Conservation (phyloP, 2,329 filamentous ascomycete genomes). For the Aspergillus arachidicola region DNA sequence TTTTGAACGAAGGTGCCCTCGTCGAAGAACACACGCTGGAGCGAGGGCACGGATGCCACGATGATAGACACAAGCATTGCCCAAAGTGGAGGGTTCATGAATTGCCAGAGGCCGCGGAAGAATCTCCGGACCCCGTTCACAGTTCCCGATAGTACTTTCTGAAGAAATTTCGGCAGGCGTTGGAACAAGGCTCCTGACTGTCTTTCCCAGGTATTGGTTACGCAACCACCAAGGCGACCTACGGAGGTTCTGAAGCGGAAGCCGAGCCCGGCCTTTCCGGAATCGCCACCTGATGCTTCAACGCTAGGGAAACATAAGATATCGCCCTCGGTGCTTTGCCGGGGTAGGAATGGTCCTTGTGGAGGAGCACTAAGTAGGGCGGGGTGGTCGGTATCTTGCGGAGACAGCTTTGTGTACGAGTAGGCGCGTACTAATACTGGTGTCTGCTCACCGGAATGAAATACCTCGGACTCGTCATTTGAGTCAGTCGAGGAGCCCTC, state of each 20-base stretch:
- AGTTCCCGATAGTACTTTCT: conserved; percentile 51
- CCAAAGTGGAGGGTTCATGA: conserved; percentile 98
- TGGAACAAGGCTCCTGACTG: conserved; percentile 44
- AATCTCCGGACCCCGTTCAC: conserved; percentile 53
- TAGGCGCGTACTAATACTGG: conserved; percentile 38
- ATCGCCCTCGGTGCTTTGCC: conserved; percentile 51
- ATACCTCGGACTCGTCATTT: conserved; percentile 23
- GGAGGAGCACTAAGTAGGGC: conserved; percentile 36
- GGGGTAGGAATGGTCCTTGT: conserved; percentile 37
- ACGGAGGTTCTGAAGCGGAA: conserved; percentile 31
- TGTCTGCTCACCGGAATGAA: conserved; percentile 44
- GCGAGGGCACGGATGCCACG: conserved; percentile 79
- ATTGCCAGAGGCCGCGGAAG: conserved; percentile 74
- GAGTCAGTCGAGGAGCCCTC: conserved; percentile 16
- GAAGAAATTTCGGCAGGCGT: conserved; percentile 55
- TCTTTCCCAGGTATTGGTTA: conserved; percentile 24
- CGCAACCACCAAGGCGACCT: conserved; percentile 20
- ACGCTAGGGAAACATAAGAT: conserved; percentile 62
- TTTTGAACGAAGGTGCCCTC: conserved; percentile 89
- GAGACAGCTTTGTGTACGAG: conserved; percentile 38
- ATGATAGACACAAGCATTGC: conserved; percentile 92
- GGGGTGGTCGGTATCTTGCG: conserved; percentile 24
- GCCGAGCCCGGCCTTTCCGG: conserved; percentile 31
- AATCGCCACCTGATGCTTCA: conserved; percentile 31
- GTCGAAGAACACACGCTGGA: conserved; percentile 85